phyloP scores from a whole-genome alignment of 176 grass and related monocot species.

The Phoenix roebelenii region DNA sequence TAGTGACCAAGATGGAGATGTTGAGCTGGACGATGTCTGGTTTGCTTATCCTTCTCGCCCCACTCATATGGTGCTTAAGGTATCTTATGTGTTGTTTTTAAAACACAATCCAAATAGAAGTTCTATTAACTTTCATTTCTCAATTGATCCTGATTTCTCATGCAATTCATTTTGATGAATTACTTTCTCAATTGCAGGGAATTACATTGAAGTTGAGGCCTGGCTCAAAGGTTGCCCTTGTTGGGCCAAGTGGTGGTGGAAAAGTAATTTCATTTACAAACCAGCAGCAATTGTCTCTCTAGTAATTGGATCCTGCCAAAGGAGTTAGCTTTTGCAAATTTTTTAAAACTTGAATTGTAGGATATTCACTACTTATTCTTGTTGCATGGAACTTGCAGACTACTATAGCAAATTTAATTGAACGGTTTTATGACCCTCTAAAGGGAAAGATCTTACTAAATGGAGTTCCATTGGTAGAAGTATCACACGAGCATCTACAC shows the following conservation, averaged over 20 bases:
- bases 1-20: slow-evolving; percentile 69
- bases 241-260: slow-evolving; percentile 95
- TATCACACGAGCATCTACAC: slow-evolving; percentile 79
- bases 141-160: too few species aligned
- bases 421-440: slow-evolving; percentile 94
- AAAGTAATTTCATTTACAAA: slow-evolving; percentile 38
- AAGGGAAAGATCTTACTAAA: slow-evolving; percentile 83
- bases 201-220: slow-evolving; percentile 85
- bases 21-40: slow-evolving; percentile 95
- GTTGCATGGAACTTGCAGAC: slow-evolving; percentile 48
- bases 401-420: slow-evolving; percentile 98
- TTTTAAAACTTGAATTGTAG: neutral
- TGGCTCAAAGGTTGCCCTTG: slow-evolving; percentile 91
- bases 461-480: slow-evolving; percentile 68
- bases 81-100: slow-evolving; percentile 14
- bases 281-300: neutral
- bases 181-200: slow-evolving; percentile 38
- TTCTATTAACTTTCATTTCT: too few species aligned
- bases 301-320: neutral
- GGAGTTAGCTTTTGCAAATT: neutral
- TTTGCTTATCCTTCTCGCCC: slow-evolving; percentile 97
- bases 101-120: too few species aligned
- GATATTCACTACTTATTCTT: neutral
- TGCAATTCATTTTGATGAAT: too few species aligned
- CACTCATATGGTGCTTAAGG: slow-evolving; percentile 97